phyloP scores from a whole-genome alignment of 2,329 filamentous ascomycete species.

The Alternaria gaisen region DNA sequence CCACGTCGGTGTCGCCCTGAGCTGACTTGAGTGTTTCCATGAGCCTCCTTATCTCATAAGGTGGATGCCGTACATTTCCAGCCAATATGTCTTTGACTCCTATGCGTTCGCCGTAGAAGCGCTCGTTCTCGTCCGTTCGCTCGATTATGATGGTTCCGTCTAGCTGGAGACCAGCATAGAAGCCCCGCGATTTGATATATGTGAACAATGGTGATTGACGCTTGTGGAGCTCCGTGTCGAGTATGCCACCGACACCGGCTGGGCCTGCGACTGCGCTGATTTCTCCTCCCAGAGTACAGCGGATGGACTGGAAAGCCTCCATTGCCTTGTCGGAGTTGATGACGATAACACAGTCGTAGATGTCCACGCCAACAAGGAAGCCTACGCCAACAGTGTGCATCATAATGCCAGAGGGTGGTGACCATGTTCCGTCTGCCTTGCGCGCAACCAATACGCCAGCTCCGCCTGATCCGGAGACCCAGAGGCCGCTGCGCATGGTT shows the following conservation, averaged over 20 bases:
- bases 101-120: constrained; percentile 78
- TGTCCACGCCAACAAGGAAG: constrained; percentile 90
- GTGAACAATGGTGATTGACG: constrained; percentile 77
- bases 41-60: constrained; percentile 66
- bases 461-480: constrained; percentile 89
- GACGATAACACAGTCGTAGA: constrained; percentile 94
- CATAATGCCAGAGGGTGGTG: constrained; percentile 88
- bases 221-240: constrained; percentile 75
- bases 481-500: constrained; percentile 91
- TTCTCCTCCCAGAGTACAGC: constrained; percentile 83
- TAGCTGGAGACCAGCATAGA: constrained; percentile 86
- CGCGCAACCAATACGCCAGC: constrained; percentile 86
- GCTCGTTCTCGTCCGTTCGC: constrained; percentile 85
- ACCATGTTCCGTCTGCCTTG: constrained; percentile 88
- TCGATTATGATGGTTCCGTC: constrained; percentile 89
- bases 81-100: constrained; percentile 69
- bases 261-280: constrained; percentile 80
- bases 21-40: constrained; percentile 88
- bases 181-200: constrained; percentile 88
- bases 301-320: constrained; percentile 81
- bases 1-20: constrained; percentile 81
- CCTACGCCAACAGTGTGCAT: constrained; percentile 88
- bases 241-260: constrained; percentile 75
- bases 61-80: constrained; percentile 67
- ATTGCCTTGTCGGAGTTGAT: constrained; percentile 88